phyloP scores from a whole-genome alignment of 148 eudicot species.

The Vaccinium darrowii region DNA sequence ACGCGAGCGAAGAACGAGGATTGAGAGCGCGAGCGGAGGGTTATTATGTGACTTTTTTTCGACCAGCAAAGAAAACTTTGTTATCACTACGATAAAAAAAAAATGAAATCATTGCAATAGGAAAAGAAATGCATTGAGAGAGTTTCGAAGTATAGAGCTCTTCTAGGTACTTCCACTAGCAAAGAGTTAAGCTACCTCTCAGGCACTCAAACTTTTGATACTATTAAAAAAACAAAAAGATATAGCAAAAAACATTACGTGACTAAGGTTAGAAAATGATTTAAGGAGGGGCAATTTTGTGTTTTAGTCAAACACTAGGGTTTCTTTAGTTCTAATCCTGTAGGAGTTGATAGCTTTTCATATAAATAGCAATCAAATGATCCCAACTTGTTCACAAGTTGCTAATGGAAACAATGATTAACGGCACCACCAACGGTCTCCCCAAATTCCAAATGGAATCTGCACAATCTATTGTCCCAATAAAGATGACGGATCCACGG shows the following conservation, averaged over 20 bases:
- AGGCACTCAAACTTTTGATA: too few species aligned
- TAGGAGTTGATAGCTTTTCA: neutral
- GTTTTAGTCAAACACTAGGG: neutral
- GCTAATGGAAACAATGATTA: neutral
- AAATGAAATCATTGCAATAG: too few species aligned
- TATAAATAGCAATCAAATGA: neutral
- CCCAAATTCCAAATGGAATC: constrained; percentile 10
- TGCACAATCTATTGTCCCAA: constrained; percentile 22
- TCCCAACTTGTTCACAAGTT: neutral
- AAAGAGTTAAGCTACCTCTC: too few species aligned
- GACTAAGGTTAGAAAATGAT: neutral
- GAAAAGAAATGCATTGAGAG: too few species aligned
- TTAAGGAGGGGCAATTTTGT: neutral
- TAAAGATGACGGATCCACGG: constrained; percentile 30
- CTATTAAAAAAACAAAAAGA: too few species aligned
- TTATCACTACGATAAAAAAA: too few species aligned
- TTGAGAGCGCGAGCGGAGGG: neutral
- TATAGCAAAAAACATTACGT: too few species aligned
- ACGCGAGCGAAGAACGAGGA: neutral
- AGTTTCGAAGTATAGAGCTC: too few species aligned
- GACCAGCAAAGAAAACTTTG: too few species aligned
- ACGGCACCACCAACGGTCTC: constrained; percentile 2
- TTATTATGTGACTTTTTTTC: neutral
- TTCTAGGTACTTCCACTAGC: too few species aligned
- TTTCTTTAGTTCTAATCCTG: neutral